phyloP scores from a whole-genome alignment of 2,329 filamentous ascomycete genomes.

The Cladosporium sp. region DNA sequence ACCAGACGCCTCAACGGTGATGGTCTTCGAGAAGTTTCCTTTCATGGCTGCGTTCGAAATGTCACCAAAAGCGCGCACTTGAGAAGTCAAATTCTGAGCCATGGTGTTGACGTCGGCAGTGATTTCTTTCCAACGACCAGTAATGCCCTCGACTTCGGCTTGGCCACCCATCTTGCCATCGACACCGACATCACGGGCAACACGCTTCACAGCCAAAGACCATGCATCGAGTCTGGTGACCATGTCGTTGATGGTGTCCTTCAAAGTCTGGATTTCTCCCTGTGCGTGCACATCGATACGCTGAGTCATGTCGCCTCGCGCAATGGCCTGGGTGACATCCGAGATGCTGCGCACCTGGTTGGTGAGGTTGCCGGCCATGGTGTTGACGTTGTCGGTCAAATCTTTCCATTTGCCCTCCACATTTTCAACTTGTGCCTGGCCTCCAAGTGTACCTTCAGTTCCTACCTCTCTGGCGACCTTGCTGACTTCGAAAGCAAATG shows the following conservation, averaged over 20 bases:
- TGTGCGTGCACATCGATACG: conserved; percentile 94
- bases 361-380: conserved; percentile 61
- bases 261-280: conserved; percentile 88
- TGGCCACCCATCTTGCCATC: conserved; percentile 98
- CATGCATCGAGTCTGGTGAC: conserved; percentile 92
- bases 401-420: conserved; percentile 65
- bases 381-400: conserved; percentile 63
- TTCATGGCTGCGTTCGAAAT: conserved; percentile 98
- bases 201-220: conserved; percentile 91
- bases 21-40: conserved; percentile 93
- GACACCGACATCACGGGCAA: conserved; percentile 93
- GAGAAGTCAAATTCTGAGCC: conserved; percentile 77
- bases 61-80: conserved; percentile 95
- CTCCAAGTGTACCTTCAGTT: conserved; percentile 59
- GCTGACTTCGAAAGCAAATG: conserved; percentile 61
- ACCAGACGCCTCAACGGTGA: conserved; percentile 93
- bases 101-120: conserved; percentile 95
- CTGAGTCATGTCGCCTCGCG: conserved; percentile 90
- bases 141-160: conserved; percentile 86
- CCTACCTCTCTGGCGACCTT: conserved; percentile 62
- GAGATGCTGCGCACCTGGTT: conserved; percentile 81
- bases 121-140: conserved; percentile 96
- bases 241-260: conserved; percentile 99
- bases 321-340: conserved; percentile 89
- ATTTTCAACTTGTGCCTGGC: conserved; percentile 59